These are phyloP conservation scores for Zygnema circumcarinatum DNA, from an alignment of 139 green algal species.

Conservation along the genomic window DNA sequence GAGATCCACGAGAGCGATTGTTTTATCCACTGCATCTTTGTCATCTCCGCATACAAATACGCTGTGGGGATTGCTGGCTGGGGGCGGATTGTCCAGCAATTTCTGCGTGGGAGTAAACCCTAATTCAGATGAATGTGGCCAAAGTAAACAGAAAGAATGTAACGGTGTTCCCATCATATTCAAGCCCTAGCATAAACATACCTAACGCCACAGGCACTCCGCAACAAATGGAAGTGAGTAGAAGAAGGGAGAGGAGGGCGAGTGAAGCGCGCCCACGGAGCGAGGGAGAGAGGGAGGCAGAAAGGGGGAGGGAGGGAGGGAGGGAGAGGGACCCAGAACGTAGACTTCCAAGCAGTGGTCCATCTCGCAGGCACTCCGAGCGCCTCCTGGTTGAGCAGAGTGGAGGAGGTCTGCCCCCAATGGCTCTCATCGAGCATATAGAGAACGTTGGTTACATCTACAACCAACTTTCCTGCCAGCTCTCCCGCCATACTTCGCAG, in stretches of 20 bases:
- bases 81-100: background rate
- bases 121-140: too few relatives aligned
- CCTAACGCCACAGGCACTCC: too few relatives aligned
- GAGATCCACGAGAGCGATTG: background rate
- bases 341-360: background rate
- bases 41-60: background rate
- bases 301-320: background rate
- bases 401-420: background rate
- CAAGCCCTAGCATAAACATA: too few relatives aligned
- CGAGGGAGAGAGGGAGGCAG: background rate
- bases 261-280: background rate
- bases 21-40: background rate
- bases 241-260: background rate
- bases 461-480: background rate
- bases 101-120: too few relatives aligned
- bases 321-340: background rate
- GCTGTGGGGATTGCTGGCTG: background rate
- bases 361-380: background rate
- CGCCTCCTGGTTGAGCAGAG: background rate
- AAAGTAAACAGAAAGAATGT: background rate
- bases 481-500: background rate
- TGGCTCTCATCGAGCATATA: background rate
- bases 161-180: background rate
- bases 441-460: background rate
- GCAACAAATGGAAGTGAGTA: background rate